These are phyloP conservation scores for Skeletonema potamos DNA, from an alignment of 108 stramenopile genomes.

Conservation along the genomic window DNA sequence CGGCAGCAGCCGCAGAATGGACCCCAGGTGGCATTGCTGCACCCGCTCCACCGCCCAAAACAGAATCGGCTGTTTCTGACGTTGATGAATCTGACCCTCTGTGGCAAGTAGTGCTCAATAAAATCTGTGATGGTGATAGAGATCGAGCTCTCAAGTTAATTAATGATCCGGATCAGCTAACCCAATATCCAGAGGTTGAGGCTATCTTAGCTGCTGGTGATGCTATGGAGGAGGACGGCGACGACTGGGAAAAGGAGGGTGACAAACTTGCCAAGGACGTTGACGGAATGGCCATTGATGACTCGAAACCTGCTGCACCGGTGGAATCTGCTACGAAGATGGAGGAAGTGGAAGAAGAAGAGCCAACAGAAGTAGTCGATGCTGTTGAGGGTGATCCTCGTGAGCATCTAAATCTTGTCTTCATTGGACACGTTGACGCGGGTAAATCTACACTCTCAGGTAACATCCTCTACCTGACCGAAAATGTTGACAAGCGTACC, in stretches of 20 bases:
- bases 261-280: slow-evolving; percentile 20
- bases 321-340: slow-evolving; percentile 19
- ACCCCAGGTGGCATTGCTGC: slow-evolving; percentile 56
- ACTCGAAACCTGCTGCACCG: slow-evolving; percentile 20
- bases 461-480: slow-evolving; percentile 96
- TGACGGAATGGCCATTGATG: slow-evolving; percentile 52
- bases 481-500: slow-evolving; percentile 98
- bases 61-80: slow-evolving; percentile 39
- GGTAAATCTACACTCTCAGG: slow-evolving; percentile 98
- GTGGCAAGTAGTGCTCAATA: slow-evolving; percentile 73
- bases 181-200: slow-evolving; percentile 77
- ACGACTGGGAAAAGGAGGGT: slow-evolving; percentile 35
- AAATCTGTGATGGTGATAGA: slow-evolving; percentile 79
- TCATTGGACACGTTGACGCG: slow-evolving; percentile 98
- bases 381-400: slow-evolving; percentile 93
- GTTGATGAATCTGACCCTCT: slow-evolving; percentile 89
- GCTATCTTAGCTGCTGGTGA: slow-evolving; percentile 37
- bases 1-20: slow-evolving; percentile 76
- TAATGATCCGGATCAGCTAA: slow-evolving; percentile 74
- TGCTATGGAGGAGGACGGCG: slow-evolving; percentile 18
- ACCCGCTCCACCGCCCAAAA: slow-evolving; percentile 32
- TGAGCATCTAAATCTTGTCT: slow-evolving; percentile 97
- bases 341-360: slow-evolving; percentile 46
- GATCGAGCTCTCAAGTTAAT: slow-evolving; percentile 73
- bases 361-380: slow-evolving; percentile 33